These are phyloP conservation scores for Viola pubescens DNA, from an alignment of 441 rosid species.

Conservation along the genomic window DNA sequence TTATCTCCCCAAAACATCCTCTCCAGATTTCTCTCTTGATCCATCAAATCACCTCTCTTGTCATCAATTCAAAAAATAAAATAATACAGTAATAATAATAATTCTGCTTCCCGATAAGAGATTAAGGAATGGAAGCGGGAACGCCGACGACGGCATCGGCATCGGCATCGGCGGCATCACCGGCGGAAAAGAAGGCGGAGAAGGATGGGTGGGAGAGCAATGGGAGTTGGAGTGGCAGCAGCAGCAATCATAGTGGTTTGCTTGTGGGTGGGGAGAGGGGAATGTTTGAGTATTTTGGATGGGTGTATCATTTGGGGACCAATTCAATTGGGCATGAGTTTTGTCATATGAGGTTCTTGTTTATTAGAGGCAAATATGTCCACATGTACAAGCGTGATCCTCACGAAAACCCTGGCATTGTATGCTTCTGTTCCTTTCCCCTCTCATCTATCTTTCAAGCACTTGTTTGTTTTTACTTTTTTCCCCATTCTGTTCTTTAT, in stretches of 20 bases:
- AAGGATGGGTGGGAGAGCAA: slow-evolving; percentile 12
- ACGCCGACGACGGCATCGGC: slow-evolving; percentile 16
- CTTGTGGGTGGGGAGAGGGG: slow-evolving; percentile 28
- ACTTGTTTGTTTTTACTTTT: not conserved
- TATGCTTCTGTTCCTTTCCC: slow-evolving; percentile 20
- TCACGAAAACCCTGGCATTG: slow-evolving; percentile 79
- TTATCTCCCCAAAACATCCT: too few species aligned
- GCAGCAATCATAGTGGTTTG: not conserved
- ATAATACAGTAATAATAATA: too few species aligned
- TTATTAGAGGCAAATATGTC: slow-evolving; percentile 67
- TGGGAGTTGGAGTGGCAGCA: slow-evolving; percentile 3
- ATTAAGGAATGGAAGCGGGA: slow-evolving; percentile 13
- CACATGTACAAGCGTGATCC: slow-evolving; percentile 91
- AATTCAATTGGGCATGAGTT: slow-evolving; percentile 75
- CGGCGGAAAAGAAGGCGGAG: not conserved
- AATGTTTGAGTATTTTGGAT: slow-evolving; percentile 57
- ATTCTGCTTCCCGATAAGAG: not conserved
- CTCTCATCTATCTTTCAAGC: not conserved
- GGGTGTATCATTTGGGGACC: slow-evolving; percentile 80
- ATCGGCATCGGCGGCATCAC: slow-evolving; percentile 16
- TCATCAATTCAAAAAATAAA: too few species aligned
- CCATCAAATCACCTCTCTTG: too few species aligned
- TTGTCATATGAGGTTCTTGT: slow-evolving; percentile 64
- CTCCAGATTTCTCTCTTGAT: too few species aligned
- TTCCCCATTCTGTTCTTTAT: not conserved